Evolutionary conservation across 495 filamentous ascomycete genomes (phyloP).

Genomic region (Xylaria intraflava): DNA sequence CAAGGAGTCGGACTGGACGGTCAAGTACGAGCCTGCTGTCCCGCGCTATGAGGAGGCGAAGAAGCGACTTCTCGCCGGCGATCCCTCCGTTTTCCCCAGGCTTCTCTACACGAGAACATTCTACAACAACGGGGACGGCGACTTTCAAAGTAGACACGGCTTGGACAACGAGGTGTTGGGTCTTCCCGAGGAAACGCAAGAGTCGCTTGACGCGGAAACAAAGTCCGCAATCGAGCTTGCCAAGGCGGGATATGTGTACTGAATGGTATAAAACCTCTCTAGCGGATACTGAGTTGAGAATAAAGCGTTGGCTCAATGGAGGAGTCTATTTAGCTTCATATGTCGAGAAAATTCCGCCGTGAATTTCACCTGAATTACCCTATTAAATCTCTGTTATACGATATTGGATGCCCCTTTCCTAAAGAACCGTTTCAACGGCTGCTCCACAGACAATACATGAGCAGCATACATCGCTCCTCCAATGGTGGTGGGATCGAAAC

Average conservation of each 20-base stretch:
- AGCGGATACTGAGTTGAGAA: background rate
- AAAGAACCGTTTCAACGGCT: constrained; percentile 1
- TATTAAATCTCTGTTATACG: background rate
- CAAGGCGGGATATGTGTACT: constrained; percentile 10
- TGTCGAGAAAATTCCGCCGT: background rate
- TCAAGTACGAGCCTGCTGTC: constrained; percentile 34
- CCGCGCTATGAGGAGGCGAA: constrained; percentile 41
- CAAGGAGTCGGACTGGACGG: constrained; percentile 49
- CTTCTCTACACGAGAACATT: constrained; percentile 50
- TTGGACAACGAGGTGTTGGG: constrained; percentile 47
- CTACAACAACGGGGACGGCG: constrained; percentile 40
- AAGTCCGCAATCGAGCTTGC: constrained; percentile 31
- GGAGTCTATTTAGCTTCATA: background rate
- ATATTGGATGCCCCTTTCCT: background rate
- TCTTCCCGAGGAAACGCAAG: constrained; percentile 34
- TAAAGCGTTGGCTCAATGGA: background rate
- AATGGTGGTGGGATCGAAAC: constrained; percentile 29
- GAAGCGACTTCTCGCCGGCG: constrained; percentile 23
- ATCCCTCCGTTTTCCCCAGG: constrained; percentile 39
- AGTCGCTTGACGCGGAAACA: constrained; percentile 51
- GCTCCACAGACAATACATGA: constrained; percentile 1
- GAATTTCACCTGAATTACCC: background rate
- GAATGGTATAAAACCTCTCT: constrained; percentile 9
- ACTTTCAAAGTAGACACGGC: constrained; percentile 33
- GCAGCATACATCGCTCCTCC: constrained; percentile 27